Conservation (phyloP, 805 yeast genomes). For the Metschnikowia reukaufii region DNA sequence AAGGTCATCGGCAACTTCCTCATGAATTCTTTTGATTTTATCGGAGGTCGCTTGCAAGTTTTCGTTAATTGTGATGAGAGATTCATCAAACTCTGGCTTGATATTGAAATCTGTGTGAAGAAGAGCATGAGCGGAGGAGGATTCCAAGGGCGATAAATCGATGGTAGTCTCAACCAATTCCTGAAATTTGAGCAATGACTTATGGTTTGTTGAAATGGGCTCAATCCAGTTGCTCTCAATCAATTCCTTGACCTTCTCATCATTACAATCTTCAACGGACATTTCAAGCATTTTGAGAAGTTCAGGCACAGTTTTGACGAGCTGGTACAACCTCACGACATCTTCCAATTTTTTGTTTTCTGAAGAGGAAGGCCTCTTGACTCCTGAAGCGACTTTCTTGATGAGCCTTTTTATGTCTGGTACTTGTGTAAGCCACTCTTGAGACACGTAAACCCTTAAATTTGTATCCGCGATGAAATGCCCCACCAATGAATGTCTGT, state of each 20-base stretch:
- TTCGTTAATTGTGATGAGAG: slow-evolving; percentile 58
- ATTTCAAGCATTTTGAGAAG: slow-evolving; percentile 52
- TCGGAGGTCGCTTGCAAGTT: slow-evolving; percentile 55
- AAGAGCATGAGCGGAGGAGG: slow-evolving; percentile 34
- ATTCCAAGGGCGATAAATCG: slow-evolving; percentile 78
- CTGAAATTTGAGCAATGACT: slow-evolving; percentile 63
- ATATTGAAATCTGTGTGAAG: slow-evolving; percentile 73
- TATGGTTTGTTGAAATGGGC: slow-evolving; percentile 51
- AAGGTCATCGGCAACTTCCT: slow-evolving; percentile 68
- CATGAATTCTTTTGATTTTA: slow-evolving; percentile 60
- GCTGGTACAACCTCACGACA: slow-evolving; percentile 83
- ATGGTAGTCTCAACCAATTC: slow-evolving; percentile 91
- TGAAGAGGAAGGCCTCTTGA: slow-evolving; percentile 30
- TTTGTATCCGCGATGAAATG: slow-evolving; percentile 68
- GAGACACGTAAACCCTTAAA: slow-evolving; percentile 62
- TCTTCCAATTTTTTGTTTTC: slow-evolving; percentile 75
- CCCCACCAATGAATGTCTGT: slow-evolving; percentile 76
- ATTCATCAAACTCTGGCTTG: slow-evolving; percentile 86
- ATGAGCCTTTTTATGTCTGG: slow-evolving; percentile 82
- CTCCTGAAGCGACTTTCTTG: slow-evolving; percentile 54
- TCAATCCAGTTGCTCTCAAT: slow-evolving; percentile 54
- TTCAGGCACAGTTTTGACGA: slow-evolving; percentile 69
- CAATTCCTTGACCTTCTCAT: slow-evolving; percentile 31
- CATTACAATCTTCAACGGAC: slow-evolving; percentile 38
- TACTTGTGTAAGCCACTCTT: slow-evolving; percentile 63